Evolutionary conservation across 2,329 filamentous ascomycete genomes (phyloP), one percentile per base, ranked within the genome.

Genomic region (Zalaria sp.): DNA sequence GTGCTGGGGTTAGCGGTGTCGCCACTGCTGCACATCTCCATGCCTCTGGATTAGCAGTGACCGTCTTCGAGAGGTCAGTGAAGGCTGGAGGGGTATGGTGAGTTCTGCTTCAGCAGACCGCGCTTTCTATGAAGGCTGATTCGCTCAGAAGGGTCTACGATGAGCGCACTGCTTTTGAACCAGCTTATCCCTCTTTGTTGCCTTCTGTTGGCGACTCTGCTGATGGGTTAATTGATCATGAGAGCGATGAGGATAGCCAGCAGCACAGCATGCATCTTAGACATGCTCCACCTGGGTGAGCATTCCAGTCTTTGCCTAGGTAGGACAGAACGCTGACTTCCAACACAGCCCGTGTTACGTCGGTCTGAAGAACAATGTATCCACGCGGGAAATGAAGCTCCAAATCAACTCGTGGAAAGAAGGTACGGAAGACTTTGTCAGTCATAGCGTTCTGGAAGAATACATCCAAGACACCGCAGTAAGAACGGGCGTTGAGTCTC

Each of bases 391-490:
- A 43, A 66, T 75, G 51, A 58, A 66, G 35, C 66, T 67, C 2
- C 68, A 61, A 18, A 55, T 72, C 37, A 66, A 67, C 40, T 46
- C 53, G 4, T 84, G 79, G 71, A 75, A 77, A 0, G 57, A 67
- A 4, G 73, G 71, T 1, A 81, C 76, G 0, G 68, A 69, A 2
- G 72, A 76, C 10, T 74, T 73, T 45, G 72, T 79, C 4, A 68
- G 61, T 2, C 79, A 82, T 44, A 51, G 59, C 10, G 64, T 71
- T 0, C 58, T 83, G 5, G 69, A 70, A 29, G 59, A 69, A 2
- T 83, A 83, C 49, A 70, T 83, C 4, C 71, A 78, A 45, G 65
- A 69, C n/a, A 71, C 77, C 1, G 70, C 77, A 0, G 47, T 48
- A 1, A 57, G 64, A 1, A 65, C 69, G 1, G 69, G 68, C 1